These are phyloP conservation scores for Naganishia antarctica DNA, from an alignment of 768 basidiomycete species.

Conservation along the genomic window DNA sequence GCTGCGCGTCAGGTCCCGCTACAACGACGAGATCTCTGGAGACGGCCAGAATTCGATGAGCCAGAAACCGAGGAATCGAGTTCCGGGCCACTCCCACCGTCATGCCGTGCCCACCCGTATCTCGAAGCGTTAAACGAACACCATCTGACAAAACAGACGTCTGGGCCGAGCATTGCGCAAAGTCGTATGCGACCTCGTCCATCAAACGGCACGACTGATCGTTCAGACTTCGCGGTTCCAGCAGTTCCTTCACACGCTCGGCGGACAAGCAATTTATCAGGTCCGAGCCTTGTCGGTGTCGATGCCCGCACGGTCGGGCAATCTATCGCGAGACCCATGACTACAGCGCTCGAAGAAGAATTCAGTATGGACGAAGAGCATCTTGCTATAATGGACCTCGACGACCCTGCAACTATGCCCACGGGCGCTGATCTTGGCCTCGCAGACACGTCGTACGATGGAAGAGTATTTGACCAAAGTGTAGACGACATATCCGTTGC, in stretches of 20 bases:
- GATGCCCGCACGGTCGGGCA: conserved; percentile 1
- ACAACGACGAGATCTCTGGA: conserved; percentile 38
- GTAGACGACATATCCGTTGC: conserved; percentile 8
- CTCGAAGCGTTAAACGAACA: conserved; percentile 5
- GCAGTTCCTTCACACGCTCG: background rate
- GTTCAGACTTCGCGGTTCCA: conserved; percentile 9
- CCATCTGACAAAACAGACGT: conserved; percentile 6
- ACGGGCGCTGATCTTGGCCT: conserved; percentile 14
- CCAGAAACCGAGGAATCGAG: conserved; percentile 1
- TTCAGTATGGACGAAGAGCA: conserved; percentile 13
- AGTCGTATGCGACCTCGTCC: conserved; percentile 20
- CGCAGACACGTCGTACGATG: background rate
- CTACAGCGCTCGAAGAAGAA: conserved; percentile 9
- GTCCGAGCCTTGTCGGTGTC: too few relatives aligned
- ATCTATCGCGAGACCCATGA: conserved; percentile 8
- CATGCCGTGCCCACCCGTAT: conserved; percentile 6
- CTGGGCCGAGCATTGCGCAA: conserved; percentile 13
- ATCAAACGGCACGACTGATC: background rate
- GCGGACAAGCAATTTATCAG: background rate
- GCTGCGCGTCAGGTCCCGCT: conserved; percentile 37
- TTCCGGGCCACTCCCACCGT: background rate
- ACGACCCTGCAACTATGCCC: conserved; percentile 18
- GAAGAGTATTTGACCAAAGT: conserved; percentile 15
- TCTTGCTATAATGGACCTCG: conserved; percentile 5
- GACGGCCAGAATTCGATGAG: conserved; percentile 43